These are phyloP conservation scores for Rhypophila decipiens DNA, from an alignment of 495 filamentous ascomycete genomes.

Conservation along the genomic window DNA sequence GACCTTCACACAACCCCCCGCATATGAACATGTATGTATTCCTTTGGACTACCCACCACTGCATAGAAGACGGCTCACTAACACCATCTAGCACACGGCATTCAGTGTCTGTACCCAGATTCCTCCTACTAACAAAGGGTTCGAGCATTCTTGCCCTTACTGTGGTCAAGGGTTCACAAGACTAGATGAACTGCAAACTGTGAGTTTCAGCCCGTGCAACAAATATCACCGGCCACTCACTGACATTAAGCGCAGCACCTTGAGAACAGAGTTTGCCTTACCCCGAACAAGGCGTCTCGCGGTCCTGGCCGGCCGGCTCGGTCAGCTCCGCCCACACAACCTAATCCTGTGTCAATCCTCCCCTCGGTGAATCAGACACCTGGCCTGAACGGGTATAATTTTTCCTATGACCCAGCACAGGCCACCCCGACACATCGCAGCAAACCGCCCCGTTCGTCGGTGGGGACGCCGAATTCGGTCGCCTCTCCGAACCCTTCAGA, in stretches of 20 bases:
- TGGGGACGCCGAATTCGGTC: not conserved
- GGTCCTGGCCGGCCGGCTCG: slow-evolving; percentile 15
- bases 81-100: slow-evolving; percentile 28
- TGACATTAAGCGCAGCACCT: slow-evolving; percentile 22
- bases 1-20: slow-evolving; percentile 22
- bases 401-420: slow-evolving; percentile 1
- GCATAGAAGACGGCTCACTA: not conserved
- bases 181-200: slow-evolving; percentile 25
- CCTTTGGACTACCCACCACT: not conserved
- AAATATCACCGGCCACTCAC: slow-evolving; percentile 3
- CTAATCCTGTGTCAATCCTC: slow-evolving; percentile 9
- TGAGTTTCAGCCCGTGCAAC: slow-evolving; percentile 15
- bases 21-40: slow-evolving; percentile 36
- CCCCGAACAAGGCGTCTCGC: slow-evolving; percentile 2
- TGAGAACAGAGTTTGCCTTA: slow-evolving; percentile 27
- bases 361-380: slow-evolving; percentile 4
- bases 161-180: slow-evolving; percentile 37
- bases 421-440: slow-evolving; percentile 7
- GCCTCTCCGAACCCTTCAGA: slow-evolving; percentile 18
- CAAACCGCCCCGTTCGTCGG: not conserved
- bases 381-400: slow-evolving; percentile 7
- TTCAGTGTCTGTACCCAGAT: slow-evolving; percentile 31
- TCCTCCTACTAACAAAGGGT: slow-evolving; percentile 22
- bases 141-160: slow-evolving; percentile 26
- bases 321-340: slow-evolving; percentile 1